Base-by-base conservation (phyloP, 2,329 filamentous ascomycete genomes). In the Exophiala sp. region DNA sequence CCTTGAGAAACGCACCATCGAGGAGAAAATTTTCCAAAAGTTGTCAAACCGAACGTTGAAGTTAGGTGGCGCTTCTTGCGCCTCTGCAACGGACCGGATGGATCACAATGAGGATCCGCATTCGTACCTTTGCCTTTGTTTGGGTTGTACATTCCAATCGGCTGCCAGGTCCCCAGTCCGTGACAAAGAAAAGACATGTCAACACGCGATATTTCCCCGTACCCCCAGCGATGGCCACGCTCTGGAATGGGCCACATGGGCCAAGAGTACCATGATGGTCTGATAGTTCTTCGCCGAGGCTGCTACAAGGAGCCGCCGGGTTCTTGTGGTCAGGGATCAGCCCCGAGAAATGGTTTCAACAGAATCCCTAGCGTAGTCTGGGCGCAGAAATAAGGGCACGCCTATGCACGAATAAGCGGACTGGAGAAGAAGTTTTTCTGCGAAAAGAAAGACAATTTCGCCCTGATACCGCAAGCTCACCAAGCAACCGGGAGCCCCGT, bases 381-480 rank as follows among this genome's bases (percentile, higher is more conserved):
- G 18, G 24, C 13, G 14, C 19, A 21, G 10, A 3, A 14, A 4
- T n/a, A 1, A 24, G n/a, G n/a, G 9, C 19, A 22, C n/a, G 2
- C 1, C 2, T n/a, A 13, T 30, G 40, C 40, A 43, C 10, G n/a
- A 19, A 18, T 43, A 16, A 14, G 5, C 8, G 16, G 19, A 41
- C 11, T 41, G 38, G 38, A 24, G 38, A 37, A 18, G 19, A 41
- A 41, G 38, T 21, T 41, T 41, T 22, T n/a, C 8, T 41, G 19
- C 5, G 2, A 24, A 13, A 27, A 2, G 14, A 13, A 27, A 2
- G 40, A 29, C 14, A 29, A 43, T 23, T 24, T 43, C 22, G 14
- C 6, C 14, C 13, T 7, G 6, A n/a, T 19, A n/a, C 14, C 2
- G 8, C 8, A 30, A 43, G 40, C 40, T 43, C 40, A 32, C 23